These are phyloP conservation scores for Geoglossum glabrum DNA, from an alignment of 495 filamentous ascomycete species.

Conservation along the genomic window DNA sequence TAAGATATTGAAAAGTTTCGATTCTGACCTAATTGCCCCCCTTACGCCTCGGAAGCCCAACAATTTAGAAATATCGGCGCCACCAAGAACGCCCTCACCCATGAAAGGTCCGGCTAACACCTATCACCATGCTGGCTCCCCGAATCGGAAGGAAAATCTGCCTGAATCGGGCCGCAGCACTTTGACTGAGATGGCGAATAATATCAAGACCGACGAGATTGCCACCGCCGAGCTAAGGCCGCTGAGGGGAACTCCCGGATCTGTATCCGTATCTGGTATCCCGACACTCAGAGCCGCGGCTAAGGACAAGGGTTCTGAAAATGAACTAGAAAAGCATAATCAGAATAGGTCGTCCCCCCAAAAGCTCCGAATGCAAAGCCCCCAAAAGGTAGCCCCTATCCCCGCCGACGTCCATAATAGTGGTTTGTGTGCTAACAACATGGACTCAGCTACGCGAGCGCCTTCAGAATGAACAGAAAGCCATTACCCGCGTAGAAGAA, in stretches of 20 bases:
- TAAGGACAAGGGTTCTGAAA: neutral
- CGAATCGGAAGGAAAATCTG: constrained; percentile 35
- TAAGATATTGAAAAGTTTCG: constrained; percentile 26
- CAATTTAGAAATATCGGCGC: constrained; percentile 3
- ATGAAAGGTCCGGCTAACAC: constrained; percentile 21
- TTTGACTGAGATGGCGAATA: constrained; percentile 18
- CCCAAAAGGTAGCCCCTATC: constrained; percentile 40
- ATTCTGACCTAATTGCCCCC: neutral
- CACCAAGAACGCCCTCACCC: constrained; percentile 14
- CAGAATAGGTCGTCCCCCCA: constrained; percentile 19
- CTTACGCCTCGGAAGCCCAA: neutral
- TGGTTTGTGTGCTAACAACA: neutral
- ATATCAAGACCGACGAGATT: constrained; percentile 19
- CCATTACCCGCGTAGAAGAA: constrained; percentile 44
- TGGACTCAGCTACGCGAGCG: constrained; percentile 51
- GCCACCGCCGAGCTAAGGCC: neutral
- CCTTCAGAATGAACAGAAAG: constrained; percentile 57
- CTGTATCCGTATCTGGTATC: constrained; percentile 1
- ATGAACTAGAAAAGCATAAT: neutral
- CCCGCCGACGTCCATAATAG: neutral
- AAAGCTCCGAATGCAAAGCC: constrained; percentile 71
- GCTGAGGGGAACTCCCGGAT: neutral
- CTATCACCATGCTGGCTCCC: constrained; percentile 16
- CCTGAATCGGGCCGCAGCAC: constrained; percentile 13
- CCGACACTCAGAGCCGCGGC: constrained; percentile 3